These are phyloP conservation scores for Talaromyces sp. DNA, from an alignment of 2,329 filamentous ascomycete genomes.

Conservation along the genomic window DNA sequence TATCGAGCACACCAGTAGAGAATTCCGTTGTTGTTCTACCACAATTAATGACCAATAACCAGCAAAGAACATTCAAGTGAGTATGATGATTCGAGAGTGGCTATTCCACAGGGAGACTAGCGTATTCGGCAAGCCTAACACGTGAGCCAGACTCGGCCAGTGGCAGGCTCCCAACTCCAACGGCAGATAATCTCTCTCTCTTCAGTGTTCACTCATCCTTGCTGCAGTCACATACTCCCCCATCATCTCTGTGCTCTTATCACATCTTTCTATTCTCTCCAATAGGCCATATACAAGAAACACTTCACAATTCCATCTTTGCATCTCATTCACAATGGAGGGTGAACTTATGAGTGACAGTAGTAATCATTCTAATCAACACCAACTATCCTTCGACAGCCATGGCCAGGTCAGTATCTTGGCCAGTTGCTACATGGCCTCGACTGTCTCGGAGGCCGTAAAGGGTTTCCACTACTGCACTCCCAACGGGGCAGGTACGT, in stretches of 20 bases:
- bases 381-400: conserved; percentile 55
- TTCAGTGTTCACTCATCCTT: too few relatives aligned
- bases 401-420: conserved; percentile 63
- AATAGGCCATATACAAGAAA: background rate
- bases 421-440: conserved; percentile 86
- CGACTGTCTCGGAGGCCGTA: conserved; percentile 62
- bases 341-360: conserved; percentile 61
- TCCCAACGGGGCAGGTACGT: conserved; percentile 73
- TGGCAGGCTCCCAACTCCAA: background rate
- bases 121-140: background rate
- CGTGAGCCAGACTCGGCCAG: background rate
- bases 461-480: conserved; percentile 92
- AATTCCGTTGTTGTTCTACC: too few relatives aligned
- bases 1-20: too few relatives aligned
- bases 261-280: background rate
- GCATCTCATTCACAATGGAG: conserved; percentile 26
- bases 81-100: too few relatives aligned
- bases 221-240: background rate
- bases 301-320: background rate
- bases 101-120: background rate
- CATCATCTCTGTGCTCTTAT: background rate
- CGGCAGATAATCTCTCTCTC: background rate
- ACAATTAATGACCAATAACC: too few relatives aligned
- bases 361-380: conserved; percentile 57
- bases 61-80: too few relatives aligned